Conservation (phyloP, 805 yeast species). For the Zygoascus flipseniorum region DNA sequence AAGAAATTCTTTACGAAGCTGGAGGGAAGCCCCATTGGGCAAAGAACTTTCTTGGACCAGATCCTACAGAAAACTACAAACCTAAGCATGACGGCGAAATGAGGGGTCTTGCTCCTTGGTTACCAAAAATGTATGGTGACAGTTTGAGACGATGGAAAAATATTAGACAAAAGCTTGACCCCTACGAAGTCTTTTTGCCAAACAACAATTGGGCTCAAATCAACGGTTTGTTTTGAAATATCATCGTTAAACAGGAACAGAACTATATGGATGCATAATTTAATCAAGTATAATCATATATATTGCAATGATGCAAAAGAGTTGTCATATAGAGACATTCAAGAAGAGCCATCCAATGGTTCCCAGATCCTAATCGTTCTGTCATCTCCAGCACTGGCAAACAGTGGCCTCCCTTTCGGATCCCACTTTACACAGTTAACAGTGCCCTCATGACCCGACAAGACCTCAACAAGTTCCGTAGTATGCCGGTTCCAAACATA, state of each 20-base stretch:
- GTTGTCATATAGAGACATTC: background rate
- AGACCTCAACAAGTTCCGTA: constrained; percentile 54
- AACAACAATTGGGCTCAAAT: constrained; percentile 73
- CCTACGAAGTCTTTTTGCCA: constrained; percentile 70
- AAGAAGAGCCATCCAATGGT: constrained; percentile 1
- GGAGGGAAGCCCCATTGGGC: constrained; percentile 99
- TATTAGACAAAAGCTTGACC: constrained; percentile 65
- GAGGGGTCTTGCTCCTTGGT: constrained; percentile 66
- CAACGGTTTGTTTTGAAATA: constrained; percentile 44
- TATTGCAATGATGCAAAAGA: background rate
- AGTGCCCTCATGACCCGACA: constrained; percentile 55
- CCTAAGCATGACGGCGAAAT: constrained; percentile 52
- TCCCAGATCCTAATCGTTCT: constrained; percentile 46
- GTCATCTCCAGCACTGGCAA: constrained; percentile 87
- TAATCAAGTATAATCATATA: background rate
- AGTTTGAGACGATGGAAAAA: constrained; percentile 53
- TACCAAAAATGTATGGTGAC: constrained; percentile 74
- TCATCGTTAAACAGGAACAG: background rate
- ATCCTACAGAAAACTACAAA: constrained; percentile 31
- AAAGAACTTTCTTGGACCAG: constrained; percentile 73
- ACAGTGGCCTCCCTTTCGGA: constrained; percentile 35
- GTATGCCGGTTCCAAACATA: constrained; percentile 71
- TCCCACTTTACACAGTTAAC: constrained; percentile 81
- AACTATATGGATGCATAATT: background rate
- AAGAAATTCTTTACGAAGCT: constrained; percentile 61